These are phyloP conservation scores for Fusarium vanettenii DNA, from an alignment of 2,329 filamentous ascomycete species.

Conservation along the genomic window DNA sequence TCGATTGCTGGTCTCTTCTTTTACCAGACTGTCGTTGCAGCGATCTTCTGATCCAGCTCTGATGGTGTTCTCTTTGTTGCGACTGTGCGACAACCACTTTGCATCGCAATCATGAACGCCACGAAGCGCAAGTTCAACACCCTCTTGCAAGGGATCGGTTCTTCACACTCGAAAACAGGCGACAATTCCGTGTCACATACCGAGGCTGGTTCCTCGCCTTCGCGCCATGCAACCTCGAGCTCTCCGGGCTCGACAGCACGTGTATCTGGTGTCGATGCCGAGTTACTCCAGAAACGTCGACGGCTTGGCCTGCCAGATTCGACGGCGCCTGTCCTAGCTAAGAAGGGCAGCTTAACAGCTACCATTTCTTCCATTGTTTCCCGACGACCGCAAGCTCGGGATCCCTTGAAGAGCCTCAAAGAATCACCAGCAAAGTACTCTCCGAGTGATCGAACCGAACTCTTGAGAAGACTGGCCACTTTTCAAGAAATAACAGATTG, in stretches of 20 bases:
- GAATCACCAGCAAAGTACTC: constrained; percentile 75
- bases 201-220: constrained; percentile 18
- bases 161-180: constrained; percentile 40
- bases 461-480: constrained; percentile 83
- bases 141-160: constrained; percentile 75
- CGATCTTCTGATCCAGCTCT: not conserved
- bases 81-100: not conserved
- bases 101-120: constrained; percentile 68
- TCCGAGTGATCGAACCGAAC: constrained; percentile 85
- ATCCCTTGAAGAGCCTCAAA: constrained; percentile 33
- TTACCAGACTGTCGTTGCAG: not conserved
- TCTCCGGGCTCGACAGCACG: constrained; percentile 20
- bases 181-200: constrained; percentile 1
- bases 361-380: constrained; percentile 41
- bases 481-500: constrained; percentile 93
- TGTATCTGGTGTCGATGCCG: constrained; percentile 47
- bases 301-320: constrained; percentile 60
- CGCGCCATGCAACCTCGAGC: constrained; percentile 19
- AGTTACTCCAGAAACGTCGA: constrained; percentile 64
- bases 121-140: constrained; percentile 88
- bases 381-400: constrained; percentile 36
- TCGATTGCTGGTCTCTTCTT: not conserved
- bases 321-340: constrained; percentile 48
- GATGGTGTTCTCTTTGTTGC: not conserved
- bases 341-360: constrained; percentile 32